A percentile compares a stretch with the other conserved stretches of the same genome.
These are phyloP conservation scores for Sordariomycetes sp. DNA, from an alignment of 2,329 filamentous ascomycete species.

Conservation along the genomic window DNA sequence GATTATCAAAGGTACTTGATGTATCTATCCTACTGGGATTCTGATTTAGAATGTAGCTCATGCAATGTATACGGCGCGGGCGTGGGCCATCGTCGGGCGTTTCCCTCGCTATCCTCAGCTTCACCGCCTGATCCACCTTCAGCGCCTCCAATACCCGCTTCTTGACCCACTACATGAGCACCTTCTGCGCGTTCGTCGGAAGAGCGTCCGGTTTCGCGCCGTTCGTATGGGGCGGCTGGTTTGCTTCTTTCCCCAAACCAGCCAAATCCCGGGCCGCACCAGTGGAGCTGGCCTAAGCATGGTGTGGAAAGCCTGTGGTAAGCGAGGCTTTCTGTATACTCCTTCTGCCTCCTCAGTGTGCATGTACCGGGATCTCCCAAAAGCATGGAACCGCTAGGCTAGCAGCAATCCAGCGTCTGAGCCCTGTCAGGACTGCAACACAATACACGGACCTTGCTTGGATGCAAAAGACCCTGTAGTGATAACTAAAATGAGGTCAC, in stretches of 20 bases:
- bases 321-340: background rate
- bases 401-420: slow-evolving; percentile 6
- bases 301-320: background rate
- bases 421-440: too few relatives aligned
- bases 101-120: background rate
- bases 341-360: background rate
- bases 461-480: slow-evolving; percentile 2
- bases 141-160: too few relatives aligned
- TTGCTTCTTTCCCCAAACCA: background rate
- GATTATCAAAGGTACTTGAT: too few relatives aligned
- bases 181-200: background rate
- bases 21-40: too few relatives aligned
- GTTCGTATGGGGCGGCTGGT: background rate
- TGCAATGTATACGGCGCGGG: background rate
- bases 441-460: background rate
- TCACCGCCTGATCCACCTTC: background rate
- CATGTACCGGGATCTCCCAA: slow-evolving; percentile 2
- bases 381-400: slow-evolving; percentile 2
- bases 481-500: background rate
- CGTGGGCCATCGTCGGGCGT: slow-evolving; percentile 2
- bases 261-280: background rate
- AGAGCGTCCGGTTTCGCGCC: background rate
- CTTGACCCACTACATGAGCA: too few relatives aligned
- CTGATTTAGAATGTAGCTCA: too few relatives aligned
- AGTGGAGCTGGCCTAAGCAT: background rate